Evolutionary conservation across 1,284 basidiomycete species (phyloP), one percentile per base, ranked within the genome.

Genomic region (Quambalaria eucalypti): DNA sequence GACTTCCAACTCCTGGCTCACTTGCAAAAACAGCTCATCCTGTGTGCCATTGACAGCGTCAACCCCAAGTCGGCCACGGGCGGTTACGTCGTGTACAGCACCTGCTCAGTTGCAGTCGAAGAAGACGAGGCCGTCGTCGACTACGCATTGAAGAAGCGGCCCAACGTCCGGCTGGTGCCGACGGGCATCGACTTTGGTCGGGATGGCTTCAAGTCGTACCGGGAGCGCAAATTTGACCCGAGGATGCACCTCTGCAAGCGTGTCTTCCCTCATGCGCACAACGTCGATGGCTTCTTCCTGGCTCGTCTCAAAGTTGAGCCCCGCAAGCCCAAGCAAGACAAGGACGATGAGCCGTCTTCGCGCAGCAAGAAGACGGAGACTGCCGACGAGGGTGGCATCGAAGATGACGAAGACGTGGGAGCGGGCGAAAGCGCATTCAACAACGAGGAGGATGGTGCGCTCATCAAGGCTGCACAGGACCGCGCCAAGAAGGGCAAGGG

Each of bases 121-220:
- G 95, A 99, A 79, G 92, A 99, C 79, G 95, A 99, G 78, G 85
- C 89, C 4, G 93, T 98, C 16, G 90, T 99, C 19, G 89, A 97
- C 77, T 99, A 99, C 73, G 95, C 95, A n/a, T 81, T 99, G 54
- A 85, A 87, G 63, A 97, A 99, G 78, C 83, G 95, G 31, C 87
- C 92, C n/a, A 87, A 98, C 75, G 88, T 88, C 65, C 87, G 86
- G 77, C 85, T 99, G 42, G 91, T 98, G 49, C 87, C 90, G 49
- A 90, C 91, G 0, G 92, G 90, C 1, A 81, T 99, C 48, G 86
- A 87, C 69, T 97, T 99, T 76, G 95, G 95, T 52, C 83, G 87
- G 25, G 87, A 90, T 69, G 95, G 93, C 9, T 96, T 88, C 79
- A 88, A 86, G 48, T 82, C 81, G 55, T 97, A 87, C 80, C 85